phyloP scores from a whole-genome alignment of 305 asterid species.

The Nicotiana rustica region DNA sequence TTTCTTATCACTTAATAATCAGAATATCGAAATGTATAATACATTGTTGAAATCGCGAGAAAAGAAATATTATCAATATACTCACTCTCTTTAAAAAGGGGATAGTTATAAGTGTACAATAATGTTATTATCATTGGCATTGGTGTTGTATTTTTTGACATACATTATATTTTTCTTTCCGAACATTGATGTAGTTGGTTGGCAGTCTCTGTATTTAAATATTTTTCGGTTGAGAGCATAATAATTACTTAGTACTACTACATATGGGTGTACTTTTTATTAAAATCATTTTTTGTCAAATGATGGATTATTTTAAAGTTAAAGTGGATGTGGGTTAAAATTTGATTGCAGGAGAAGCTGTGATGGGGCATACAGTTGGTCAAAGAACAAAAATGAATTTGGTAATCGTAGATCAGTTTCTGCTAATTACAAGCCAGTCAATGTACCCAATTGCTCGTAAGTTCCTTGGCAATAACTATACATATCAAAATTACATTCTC shows the following conservation, averaged over 20 bases:
- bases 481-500: not conserved
- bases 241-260: too few species aligned
- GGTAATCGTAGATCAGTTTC: slow-evolving; percentile 43
- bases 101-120: not conserved
- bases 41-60: too few species aligned
- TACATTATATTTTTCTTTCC: too few species aligned
- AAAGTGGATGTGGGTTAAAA: too few species aligned
- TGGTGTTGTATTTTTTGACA: too few species aligned
- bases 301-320: not conserved
- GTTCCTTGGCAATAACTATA: slow-evolving; percentile 16
- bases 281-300: not conserved
- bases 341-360: slow-evolving; percentile 63
- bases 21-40: too few species aligned
- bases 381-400: slow-evolving; percentile 50
- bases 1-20: not conserved
- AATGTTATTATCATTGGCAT: too few species aligned
- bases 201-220: too few species aligned
- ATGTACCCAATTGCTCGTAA: slow-evolving; percentile 60
- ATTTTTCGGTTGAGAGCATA: too few species aligned
- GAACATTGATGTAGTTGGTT: too few species aligned
- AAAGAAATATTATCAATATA: too few species aligned
- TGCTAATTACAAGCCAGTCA: slow-evolving; percentile 51
- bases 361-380: slow-evolving; percentile 63
- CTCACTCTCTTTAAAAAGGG: too few species aligned
- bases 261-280: not conserved